Evolutionary conservation across 2,329 filamentous ascomycete species (phyloP), one percentile per base, ranked within the genome.

Genomic region (Paramyrothecium roridum): DNA sequence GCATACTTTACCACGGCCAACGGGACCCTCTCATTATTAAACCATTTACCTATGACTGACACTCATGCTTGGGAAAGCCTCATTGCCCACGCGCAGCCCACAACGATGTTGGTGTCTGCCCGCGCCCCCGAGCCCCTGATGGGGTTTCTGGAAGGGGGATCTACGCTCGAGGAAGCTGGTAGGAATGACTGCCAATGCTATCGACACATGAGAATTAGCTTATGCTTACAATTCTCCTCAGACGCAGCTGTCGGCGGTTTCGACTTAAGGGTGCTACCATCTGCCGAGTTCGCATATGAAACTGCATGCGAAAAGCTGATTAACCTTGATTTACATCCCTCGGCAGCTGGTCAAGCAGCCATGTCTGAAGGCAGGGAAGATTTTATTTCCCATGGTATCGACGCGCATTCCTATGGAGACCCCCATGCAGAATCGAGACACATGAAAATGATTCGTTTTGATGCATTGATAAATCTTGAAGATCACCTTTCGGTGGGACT

Each of bases 1-100:
- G 88, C 90, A 48, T 96, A 93, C 67, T 96, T 93, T 67, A 77
- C 87, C 49, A 85, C 87, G 7, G 74, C 80, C 23, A 84, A 91
- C 43, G 86, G 90, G 64, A 84, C 80, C 37, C 71, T 97, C 3
- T 88, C 83, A 56, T 78, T 96, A 47, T 86, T 96, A 67, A 86
- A 93, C 66, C 93, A 97, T 61, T 80, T 90, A 11, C 79, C 83
- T 17, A 78, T 85, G 61, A 88, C 86, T 4, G 86, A 84, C n/a
- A 68, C 84, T n/a, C 86, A 90, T 37, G 75, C 87, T 13, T 75
- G 89, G n/a, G 84, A 90, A 57, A 85, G 80, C 4, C 71, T 87
- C 20, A 67, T 86, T 46, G 62, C 81, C 11, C 77, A 84, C 53
- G 70, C 75, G 13, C 78, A 82, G 54, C 83, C 85, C 17, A 86